Conservation (phyloP, 306 rosid genomes). For the Arachis stenosperma region DNA sequence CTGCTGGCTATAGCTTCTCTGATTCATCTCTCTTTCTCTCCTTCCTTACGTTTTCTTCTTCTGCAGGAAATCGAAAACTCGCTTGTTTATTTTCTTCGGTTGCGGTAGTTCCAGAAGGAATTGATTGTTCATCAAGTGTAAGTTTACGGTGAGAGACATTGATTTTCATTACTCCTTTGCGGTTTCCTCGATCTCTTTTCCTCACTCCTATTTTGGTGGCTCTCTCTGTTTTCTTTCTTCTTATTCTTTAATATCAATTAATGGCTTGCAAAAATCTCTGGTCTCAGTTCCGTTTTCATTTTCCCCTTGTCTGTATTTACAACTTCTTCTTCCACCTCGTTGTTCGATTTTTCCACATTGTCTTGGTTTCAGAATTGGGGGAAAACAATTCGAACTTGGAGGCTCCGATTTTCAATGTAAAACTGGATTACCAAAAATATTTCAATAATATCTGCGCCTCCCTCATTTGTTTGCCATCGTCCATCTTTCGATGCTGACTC, state of each 20-base stretch:
- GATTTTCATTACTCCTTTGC: slow-evolving; percentile 21
- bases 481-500: slow-evolving; percentile 12
- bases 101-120: slow-evolving; percentile 19
- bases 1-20: slow-evolving; percentile 3
- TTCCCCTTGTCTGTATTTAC: background rate
- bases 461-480: slow-evolving; percentile 19
- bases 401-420: background rate
- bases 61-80: slow-evolving; percentile 35
- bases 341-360: slow-evolving; percentile 11
- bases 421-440: slow-evolving; percentile 16
- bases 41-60: background rate
- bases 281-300: background rate
- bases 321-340: too few relatives aligned
- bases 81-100: slow-evolving; percentile 6
- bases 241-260: background rate
- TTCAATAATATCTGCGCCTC: slow-evolving; percentile 17
- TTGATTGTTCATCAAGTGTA: slow-evolving; percentile 16
- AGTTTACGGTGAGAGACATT: slow-evolving; percentile 34
- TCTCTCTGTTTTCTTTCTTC: background rate
- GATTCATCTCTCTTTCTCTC: slow-evolving; percentile 14
- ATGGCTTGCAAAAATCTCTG: background rate
- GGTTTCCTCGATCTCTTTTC: slow-evolving; percentile 33
- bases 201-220: slow-evolving; percentile 10
- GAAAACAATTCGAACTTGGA: background rate
- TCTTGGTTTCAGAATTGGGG: slow-evolving; percentile 28